A percentile compares a stretch with the other conserved stretches of the same genome.
Conservation (phyloP, 495 filamentous ascomycete genomes). For the Penicillium fimorum region DNA sequence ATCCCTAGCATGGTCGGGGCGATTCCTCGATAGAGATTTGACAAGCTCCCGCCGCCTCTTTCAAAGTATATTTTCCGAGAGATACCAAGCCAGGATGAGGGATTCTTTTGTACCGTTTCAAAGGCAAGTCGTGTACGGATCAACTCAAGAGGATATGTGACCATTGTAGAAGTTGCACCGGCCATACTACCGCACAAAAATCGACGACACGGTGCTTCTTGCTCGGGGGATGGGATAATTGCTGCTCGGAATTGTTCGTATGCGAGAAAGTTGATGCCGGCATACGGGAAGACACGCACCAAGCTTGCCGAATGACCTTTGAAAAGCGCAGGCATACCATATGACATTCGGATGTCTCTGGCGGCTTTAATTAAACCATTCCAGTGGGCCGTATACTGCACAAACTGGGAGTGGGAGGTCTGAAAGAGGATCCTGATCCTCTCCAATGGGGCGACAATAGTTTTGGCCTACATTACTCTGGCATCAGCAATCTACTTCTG, state of each 20-base stretch:
- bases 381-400: constrained; percentile 85
- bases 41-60: constrained; percentile 52
- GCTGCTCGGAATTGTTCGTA: constrained; percentile 84
- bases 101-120: constrained; percentile 53
- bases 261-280: constrained; percentile 89
- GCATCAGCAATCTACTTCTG: not conserved
- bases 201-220: constrained; percentile 75
- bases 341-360: not conserved
- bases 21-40: constrained; percentile 93
- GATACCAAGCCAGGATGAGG: constrained; percentile 52
- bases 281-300: constrained; percentile 90
- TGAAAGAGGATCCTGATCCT: constrained; percentile 97
- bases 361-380: constrained; percentile 51
- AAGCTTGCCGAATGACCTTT: constrained; percentile 88
- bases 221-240: constrained; percentile 60
- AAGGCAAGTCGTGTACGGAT: constrained; percentile 89
- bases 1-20: constrained; percentile 81
- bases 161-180: constrained; percentile 80
- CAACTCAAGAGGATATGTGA: constrained; percentile 89
- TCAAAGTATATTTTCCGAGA: constrained; percentile 68
- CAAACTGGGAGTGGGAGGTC: constrained; percentile 82
- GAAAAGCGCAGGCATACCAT: constrained; percentile 52
- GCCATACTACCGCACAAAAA: constrained; percentile 73
- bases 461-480: constrained; percentile 68
- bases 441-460: constrained; percentile 87